phyloP scores from a whole-genome alignment of 306 rosid species.

The Rosa persica region DNA sequence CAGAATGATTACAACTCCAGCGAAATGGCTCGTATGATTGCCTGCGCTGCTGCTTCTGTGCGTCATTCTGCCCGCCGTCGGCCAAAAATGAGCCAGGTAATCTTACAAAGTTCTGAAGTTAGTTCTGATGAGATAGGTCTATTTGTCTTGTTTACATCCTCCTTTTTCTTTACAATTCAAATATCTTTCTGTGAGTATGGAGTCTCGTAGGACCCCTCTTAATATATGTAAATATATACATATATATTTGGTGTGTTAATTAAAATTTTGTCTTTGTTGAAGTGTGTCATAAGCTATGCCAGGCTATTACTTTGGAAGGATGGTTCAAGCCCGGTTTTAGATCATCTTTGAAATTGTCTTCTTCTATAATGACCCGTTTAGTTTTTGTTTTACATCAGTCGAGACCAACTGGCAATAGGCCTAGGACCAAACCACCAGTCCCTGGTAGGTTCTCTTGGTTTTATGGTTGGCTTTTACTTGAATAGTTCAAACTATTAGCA shows the following conservation, averaged over 20 bases:
- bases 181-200: not conserved
- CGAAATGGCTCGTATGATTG: conserved; percentile 53
- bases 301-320: not conserved
- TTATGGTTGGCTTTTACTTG: not conserved
- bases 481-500: not conserved
- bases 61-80: conserved; percentile 53
- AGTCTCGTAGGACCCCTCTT: not conserved
- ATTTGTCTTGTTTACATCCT: not conserved
- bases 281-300: not conserved
- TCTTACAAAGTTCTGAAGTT: not conserved
- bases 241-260: not conserved
- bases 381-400: not conserved
- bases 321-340: not conserved
- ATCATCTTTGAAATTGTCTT: not conserved
- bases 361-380: not conserved
- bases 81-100: conserved; percentile 68
- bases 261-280: not conserved
- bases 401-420: not conserved
- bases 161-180: not conserved
- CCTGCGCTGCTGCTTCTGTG: conserved; percentile 60
- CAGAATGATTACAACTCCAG: conserved; percentile 40
- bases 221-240: not conserved
- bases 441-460: not conserved
- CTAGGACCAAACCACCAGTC: not conserved
- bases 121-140: not conserved